Percentiles rank a stretch among this genome's conserved stretches.
Conservation (phyloP, 2,329 filamentous ascomycete genomes). For the Dendryphion nanum region DNA sequence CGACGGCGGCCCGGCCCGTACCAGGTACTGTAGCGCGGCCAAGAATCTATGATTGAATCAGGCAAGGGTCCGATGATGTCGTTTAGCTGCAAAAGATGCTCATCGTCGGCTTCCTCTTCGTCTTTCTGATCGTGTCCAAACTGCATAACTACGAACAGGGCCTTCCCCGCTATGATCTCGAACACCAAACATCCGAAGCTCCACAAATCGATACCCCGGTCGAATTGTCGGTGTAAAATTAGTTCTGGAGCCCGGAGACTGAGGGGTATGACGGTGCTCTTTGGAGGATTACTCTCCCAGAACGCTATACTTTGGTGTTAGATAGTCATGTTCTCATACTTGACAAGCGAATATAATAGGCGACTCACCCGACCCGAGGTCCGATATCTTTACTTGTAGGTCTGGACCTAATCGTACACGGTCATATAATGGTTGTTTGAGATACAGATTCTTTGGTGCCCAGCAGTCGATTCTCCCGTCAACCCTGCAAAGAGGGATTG, state of each 20-base stretch:
- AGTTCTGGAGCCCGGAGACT: constrained; percentile 29
- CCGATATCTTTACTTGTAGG: constrained; percentile 29
- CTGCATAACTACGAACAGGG: constrained; percentile 19
- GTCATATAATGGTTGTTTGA: constrained; percentile 25
- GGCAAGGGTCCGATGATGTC: constrained; percentile 23
- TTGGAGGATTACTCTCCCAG: constrained; percentile 21
- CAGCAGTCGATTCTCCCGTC: constrained; percentile 27
- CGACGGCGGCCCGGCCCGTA: constrained; percentile 20
- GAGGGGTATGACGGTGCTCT: constrained; percentile 20
- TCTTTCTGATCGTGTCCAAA: constrained; percentile 14
- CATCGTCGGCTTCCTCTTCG: constrained; percentile 24
- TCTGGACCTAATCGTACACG: constrained; percentile 17
- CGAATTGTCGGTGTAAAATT: constrained; percentile 29
- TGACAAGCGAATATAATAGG: constrained; percentile 10
- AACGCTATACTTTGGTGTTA: constrained; percentile 2
- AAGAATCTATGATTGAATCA: constrained; percentile 21
- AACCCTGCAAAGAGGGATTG: constrained; percentile 17
- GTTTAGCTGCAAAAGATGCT: constrained; percentile 26
- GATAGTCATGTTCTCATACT: background rate
- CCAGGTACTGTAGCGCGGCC: constrained; percentile 24
- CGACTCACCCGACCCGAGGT: constrained; percentile 24
- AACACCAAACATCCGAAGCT: constrained; percentile 32
- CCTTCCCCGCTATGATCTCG: constrained; percentile 26
- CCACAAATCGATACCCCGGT: constrained; percentile 35
- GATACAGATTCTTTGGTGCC: constrained; percentile 26